Evolutionary conservation across 768 basidiomycete genomes (phyloP).

Genomic region (Sarcodon aspratus): DNA sequence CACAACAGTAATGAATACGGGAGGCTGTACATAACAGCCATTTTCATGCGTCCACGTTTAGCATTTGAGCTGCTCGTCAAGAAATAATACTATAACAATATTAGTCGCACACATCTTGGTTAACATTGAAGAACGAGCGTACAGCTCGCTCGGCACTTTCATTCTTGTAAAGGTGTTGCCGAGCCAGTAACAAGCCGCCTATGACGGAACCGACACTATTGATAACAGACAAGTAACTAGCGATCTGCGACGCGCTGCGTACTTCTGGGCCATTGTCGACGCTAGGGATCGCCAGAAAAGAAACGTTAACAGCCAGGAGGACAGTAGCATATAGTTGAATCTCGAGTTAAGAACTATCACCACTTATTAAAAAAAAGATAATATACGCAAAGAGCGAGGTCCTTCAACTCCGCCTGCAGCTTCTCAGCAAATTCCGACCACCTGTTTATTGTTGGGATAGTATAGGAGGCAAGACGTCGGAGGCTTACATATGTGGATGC

Average conservation of each 20-base stretch:
- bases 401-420: slow-evolving; percentile 15
- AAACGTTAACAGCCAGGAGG: slow-evolving; percentile 21
- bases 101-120: no score
- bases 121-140: no score
- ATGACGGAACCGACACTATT: slow-evolving; percentile 38
- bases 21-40: slow-evolving; percentile 43
- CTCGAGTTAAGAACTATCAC: no score
- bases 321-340: slow-evolving; percentile 16
- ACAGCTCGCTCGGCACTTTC: slow-evolving; percentile 12
- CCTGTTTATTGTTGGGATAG: not conserved
- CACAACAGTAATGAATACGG: slow-evolving; percentile 49
- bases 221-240: slow-evolving; percentile 38
- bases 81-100: slow-evolving; percentile 15
- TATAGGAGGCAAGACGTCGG: no score
- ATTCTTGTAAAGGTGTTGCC: slow-evolving; percentile 10
- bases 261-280: slow-evolving; percentile 9
- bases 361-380: not conserved
- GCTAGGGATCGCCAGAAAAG: slow-evolving; percentile 22
- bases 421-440: slow-evolving; percentile 13
- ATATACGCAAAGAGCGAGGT: slow-evolving; percentile 13
- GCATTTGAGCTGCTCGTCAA: no score
- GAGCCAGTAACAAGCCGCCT: slow-evolving; percentile 30
- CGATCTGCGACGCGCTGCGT: slow-evolving; percentile 34
- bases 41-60: slow-evolving; percentile 37
- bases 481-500: not conserved